These are phyloP conservation scores for Coemansia sp. DNA, from an alignment of 192 early-diverging fungal species.

Conservation along the genomic window DNA sequence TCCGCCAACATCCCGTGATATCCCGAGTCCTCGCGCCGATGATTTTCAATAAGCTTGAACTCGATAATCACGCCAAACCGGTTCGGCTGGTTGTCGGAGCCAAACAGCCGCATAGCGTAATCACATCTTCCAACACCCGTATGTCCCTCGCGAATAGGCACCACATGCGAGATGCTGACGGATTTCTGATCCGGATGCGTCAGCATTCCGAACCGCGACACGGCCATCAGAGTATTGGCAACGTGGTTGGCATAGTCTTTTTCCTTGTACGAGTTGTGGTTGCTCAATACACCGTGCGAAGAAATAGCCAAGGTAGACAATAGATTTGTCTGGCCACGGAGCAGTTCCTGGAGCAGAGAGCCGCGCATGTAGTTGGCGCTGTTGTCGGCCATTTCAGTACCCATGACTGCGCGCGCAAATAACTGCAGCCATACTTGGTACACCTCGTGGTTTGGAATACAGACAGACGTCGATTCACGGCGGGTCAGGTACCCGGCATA, in stretches of 20 bases:
- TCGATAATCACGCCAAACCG: conserved; percentile 37
- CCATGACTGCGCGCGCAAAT: conserved; percentile 21
- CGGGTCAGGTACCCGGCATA: conserved; percentile 27
- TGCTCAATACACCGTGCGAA: conserved; percentile 38
- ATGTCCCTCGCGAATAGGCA: conserved; percentile 19
- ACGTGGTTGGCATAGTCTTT: conserved; percentile 47
- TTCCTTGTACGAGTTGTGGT: conserved; percentile 34
- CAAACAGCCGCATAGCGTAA: conserved; percentile 28
- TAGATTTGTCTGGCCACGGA: conserved; percentile 21
- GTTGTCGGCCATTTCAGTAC: conserved; percentile 20
- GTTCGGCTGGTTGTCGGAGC: conserved; percentile 23
- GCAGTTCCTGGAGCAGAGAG: conserved; percentile 23
- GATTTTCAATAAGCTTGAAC: conserved; percentile 31
- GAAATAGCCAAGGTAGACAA: conserved; percentile 22
- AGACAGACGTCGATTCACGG: conserved; percentile 13
- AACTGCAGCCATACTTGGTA: conserved; percentile 9
- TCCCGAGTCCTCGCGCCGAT: conserved; percentile 6
- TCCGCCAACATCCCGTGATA: conserved; percentile 16
- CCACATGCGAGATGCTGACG: conserved; percentile 18
- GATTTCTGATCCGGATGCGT: conserved; percentile 31
- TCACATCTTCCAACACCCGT: conserved; percentile 21
- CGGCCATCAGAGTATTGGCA: conserved; percentile 31
- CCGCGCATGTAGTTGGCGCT: conserved; percentile 26
- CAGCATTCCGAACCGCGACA: conserved; percentile 31
- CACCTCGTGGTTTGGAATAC: conserved; percentile 32